Conservation (phyloP, 2,329 filamentous ascomycete species). For the Penicillium griseofulvum region DNA sequence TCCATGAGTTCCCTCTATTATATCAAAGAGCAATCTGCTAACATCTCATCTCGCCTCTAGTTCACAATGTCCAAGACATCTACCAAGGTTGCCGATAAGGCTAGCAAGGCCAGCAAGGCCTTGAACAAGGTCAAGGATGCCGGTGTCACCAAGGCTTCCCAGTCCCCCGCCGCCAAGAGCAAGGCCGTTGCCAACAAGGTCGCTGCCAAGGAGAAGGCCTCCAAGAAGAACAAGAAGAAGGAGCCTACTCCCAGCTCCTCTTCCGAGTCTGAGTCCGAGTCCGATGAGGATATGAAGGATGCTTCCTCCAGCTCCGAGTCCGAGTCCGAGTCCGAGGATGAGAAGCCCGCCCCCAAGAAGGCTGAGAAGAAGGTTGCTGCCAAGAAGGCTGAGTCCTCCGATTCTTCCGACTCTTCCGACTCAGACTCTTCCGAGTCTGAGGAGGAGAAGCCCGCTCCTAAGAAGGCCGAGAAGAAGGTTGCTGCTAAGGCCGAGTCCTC, state of each 20-base stretch:
- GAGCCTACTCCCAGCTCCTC: slow-evolving; percentile 35
- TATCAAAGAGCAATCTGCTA: slow-evolving; percentile 13
- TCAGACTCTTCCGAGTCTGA: slow-evolving; percentile 34
- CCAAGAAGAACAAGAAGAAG: slow-evolving; percentile 45
- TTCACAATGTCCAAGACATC: slow-evolving; percentile 45
- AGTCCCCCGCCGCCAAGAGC: slow-evolving; percentile 46
- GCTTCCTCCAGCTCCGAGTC: slow-evolving; percentile 25
- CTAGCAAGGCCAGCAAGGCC: slow-evolving; percentile 37
- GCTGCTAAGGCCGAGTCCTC: slow-evolving; percentile 30
- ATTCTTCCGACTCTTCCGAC: slow-evolving; percentile 37
- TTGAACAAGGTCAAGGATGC: slow-evolving; percentile 49
- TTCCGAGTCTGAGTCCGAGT: slow-evolving; percentile 31
- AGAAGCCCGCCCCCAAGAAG: slow-evolving; percentile 30
- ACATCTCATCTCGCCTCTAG: slow-evolving; percentile 15
- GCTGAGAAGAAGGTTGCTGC: slow-evolving; percentile 27
- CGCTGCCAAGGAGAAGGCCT: slow-evolving; percentile 41
- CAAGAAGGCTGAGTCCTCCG: slow-evolving; percentile 34
- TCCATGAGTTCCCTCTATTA: background rate
- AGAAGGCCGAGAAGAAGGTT: slow-evolving; percentile 30
- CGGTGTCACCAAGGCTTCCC: slow-evolving; percentile 46
- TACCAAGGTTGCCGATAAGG: slow-evolving; percentile 43
- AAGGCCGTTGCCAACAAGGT: slow-evolving; percentile 45
- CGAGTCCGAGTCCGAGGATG: slow-evolving; percentile 25
- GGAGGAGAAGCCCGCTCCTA: slow-evolving; percentile 27
- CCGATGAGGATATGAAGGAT: slow-evolving; percentile 40